Percentiles rank a stretch among this genome's conserved stretches.
phyloP scores from a whole-genome alignment of 306 rosid species.

The Rosa multiflora region DNA sequence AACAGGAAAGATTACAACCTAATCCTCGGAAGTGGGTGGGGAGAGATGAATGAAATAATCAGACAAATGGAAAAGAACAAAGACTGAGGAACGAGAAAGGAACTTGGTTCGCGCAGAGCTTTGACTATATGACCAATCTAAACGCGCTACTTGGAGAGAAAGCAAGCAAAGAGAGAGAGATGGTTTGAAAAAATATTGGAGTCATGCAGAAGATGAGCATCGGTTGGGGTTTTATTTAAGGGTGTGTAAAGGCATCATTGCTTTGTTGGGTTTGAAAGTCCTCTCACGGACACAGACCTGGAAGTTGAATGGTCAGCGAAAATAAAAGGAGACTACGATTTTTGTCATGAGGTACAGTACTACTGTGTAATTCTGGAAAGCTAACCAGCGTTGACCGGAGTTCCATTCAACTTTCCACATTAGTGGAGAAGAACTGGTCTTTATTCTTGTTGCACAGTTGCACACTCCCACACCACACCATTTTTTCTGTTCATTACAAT shows the following conservation, averaged over 20 bases:
- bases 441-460: neutral
- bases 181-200: neutral
- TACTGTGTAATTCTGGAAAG: neutral
- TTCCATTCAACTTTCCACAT: neutral
- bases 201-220: neutral
- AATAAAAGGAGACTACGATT: neutral
- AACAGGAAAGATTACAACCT: neutral
- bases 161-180: slow-evolving; percentile 2
- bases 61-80: neutral
- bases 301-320: slow-evolving; percentile 10
- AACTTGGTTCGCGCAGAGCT: slow-evolving; percentile 7
- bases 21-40: neutral
- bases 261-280: slow-evolving; percentile 10
- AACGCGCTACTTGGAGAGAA: slow-evolving; percentile 25
- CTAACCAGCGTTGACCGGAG: neutral
- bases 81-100: slow-evolving; percentile 2
- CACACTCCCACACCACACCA: neutral
- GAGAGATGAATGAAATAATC: neutral
- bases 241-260: neutral
- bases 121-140: slow-evolving; percentile 30
- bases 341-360: neutral
- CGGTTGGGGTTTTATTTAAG: neutral
- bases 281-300: neutral
- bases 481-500: too few relatives aligned
- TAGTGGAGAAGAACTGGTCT: neutral